Percentiles rank a stretch among this genome's conserved stretches.
phyloP scores from a whole-genome alignment of 805 yeast species.

The Lipomyces spencermartinsiae region DNA sequence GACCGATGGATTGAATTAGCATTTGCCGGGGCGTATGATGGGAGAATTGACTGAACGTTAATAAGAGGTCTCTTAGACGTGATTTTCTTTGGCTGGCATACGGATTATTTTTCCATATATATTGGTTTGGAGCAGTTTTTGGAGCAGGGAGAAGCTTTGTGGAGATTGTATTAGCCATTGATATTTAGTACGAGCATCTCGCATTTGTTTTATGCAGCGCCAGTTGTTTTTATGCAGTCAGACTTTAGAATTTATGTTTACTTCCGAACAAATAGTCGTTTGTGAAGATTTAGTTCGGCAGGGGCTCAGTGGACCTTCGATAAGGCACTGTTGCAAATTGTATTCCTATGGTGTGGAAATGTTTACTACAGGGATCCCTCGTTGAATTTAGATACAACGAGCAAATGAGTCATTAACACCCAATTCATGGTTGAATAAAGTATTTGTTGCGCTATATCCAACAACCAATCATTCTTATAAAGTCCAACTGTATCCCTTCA shows the following conservation, averaged over 20 bases:
- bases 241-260: neutral
- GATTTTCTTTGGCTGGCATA: neutral
- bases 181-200: neutral
- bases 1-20: slow-evolving; percentile 59
- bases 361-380: no score
- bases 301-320: neutral
- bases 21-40: slow-evolving; percentile 26
- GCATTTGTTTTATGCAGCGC: neutral
- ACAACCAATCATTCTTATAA: neutral
- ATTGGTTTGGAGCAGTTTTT: neutral
- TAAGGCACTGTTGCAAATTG: neutral
- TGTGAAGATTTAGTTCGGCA: neutral
- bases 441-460: slow-evolving; percentile 3
- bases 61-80: neutral
- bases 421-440: neutral
- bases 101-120: neutral
- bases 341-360: neutral
- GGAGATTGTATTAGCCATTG: no score
- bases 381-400: no score
- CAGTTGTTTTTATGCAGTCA: neutral
- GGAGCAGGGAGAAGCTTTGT: neutral
- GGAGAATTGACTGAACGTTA: neutral
- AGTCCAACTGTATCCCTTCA: neutral
- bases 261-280: no score
- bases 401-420: no score